These are phyloP conservation scores for Cylindrotheca fusiformis DNA, from an alignment of 108 stramenopile genomes.

Conservation along the genomic window DNA sequence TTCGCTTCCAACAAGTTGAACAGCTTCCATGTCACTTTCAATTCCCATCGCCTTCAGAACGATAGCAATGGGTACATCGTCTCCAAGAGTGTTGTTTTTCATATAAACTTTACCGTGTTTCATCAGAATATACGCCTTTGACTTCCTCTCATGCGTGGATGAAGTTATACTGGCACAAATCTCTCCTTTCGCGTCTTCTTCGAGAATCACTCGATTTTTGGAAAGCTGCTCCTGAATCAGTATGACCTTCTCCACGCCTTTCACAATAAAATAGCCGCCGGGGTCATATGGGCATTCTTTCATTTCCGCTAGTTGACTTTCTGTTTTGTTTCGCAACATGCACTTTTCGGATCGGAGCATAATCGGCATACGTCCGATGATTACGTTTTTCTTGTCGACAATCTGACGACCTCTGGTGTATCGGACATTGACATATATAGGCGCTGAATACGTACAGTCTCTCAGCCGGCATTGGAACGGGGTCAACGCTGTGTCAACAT, in stretches of 20 bases:
- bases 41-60: constrained; percentile 97
- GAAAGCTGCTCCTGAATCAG: constrained; percentile 98
- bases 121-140: constrained; percentile 85
- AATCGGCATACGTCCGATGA: constrained; percentile 90
- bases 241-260: constrained; percentile 97
- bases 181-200: constrained; percentile 87
- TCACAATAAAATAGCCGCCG: constrained; percentile 99
- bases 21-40: constrained; percentile 94
- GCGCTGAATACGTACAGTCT: constrained; percentile 98
- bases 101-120: constrained; percentile 90
- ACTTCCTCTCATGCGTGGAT: constrained; percentile 93
- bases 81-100: constrained; percentile 96
- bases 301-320: constrained; percentile 85
- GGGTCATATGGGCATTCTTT: constrained; percentile 99
- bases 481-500: constrained; percentile 71
- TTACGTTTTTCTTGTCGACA: constrained; percentile 84
- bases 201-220: constrained; percentile 98
- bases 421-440: constrained; percentile 96
- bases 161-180: constrained; percentile 89
- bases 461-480: constrained; percentile 97
- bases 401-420: constrained; percentile 94
- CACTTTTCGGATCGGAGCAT: constrained; percentile 96
- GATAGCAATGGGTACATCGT: constrained; percentile 95
- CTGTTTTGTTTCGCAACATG: constrained; percentile 76
- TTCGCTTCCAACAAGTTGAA: constrained; percentile 93